Evolutionary conservation across 2,329 filamentous ascomycete genomes (phyloP), one percentile per base, ranked within the genome.

Genomic region (Ascochyta clinopodiicola): DNA sequence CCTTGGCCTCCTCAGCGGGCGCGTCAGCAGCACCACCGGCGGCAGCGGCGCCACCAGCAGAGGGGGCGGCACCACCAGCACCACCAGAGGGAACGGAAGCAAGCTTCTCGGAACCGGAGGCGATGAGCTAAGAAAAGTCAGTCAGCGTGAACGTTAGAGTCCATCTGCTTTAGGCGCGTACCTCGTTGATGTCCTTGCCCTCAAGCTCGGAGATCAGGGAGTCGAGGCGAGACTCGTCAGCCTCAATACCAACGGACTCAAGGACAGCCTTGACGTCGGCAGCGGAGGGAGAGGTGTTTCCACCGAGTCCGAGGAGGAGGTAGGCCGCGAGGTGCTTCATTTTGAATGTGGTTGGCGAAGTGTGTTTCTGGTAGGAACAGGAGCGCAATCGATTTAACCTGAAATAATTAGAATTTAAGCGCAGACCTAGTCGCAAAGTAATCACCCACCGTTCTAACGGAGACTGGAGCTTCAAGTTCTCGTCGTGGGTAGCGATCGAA

Each of bases 321-420:
- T 96, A 98, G 80, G 95, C 94, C 80, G 95, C 95, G 85, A 99
- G 90, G 85, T 98, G 89, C 93, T 99, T 98, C 95, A 99, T 98
- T 92, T 88, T 96, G 40, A 54, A 56, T 56, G 46, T 56, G 46
- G 36, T 56, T 91, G 88, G 96, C 80, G 77, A 72, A 70, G 62
- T 66, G 50, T 64, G 57, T 62, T 59, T 59, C 58, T 56, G 49
- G 52, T 55, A 66, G 71, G 87, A 92, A 93, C 90, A 89, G 84
- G 90, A 93, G 90, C 89, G 84, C 94, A 98, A 98, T 98, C 94
- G 88, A 89, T 96, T 98, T 75, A 75, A 74, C 72, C 72, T 74
- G 62, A 27, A 57, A 56, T 38, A 56, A 56, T 56, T 47, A 56
- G 46, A 46, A 56, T 51, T 56, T 56, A 56, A 50, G 52, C 52